phyloP scores from a whole-genome alignment of 345 rosid genomes.

The Isatis tinctoria region DNA sequence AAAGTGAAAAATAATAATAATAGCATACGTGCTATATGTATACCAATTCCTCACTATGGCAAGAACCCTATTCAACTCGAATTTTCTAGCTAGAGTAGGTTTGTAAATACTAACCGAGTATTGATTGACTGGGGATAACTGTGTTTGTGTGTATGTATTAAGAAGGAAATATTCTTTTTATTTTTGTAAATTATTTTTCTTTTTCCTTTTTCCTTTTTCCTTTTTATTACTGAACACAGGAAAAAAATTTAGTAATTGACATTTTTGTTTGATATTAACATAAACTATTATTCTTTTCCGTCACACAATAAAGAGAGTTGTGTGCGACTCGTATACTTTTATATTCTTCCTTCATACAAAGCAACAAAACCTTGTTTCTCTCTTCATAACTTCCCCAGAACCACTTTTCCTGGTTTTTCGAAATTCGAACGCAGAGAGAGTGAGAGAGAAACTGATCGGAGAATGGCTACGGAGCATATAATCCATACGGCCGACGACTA shows the following conservation, averaged over 20 bases:
- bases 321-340: conserved; percentile 14
- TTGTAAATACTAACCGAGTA: neutral
- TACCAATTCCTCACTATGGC: neutral
- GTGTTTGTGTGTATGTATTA: neutral
- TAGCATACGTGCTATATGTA: neutral
- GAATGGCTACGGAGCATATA: conserved; percentile 25
- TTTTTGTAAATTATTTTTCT: neutral
- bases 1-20: neutral
- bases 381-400: conserved; percentile 11
- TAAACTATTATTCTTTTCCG: neutral
- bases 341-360: neutral
- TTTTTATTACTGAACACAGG: neutral
- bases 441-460: neutral
- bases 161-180: neutral
- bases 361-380: neutral
- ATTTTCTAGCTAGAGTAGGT: neutral
- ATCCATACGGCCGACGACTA: conserved; percentile 2
- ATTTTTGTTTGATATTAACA: neutral
- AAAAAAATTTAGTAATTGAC: neutral
- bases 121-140: neutral
- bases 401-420: neutral
- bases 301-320: neutral
- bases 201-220: neutral
- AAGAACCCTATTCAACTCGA: neutral
- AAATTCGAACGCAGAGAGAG: neutral